phyloP scores from a whole-genome alignment of 805 yeast species.

The Ogataea ramenticola region DNA sequence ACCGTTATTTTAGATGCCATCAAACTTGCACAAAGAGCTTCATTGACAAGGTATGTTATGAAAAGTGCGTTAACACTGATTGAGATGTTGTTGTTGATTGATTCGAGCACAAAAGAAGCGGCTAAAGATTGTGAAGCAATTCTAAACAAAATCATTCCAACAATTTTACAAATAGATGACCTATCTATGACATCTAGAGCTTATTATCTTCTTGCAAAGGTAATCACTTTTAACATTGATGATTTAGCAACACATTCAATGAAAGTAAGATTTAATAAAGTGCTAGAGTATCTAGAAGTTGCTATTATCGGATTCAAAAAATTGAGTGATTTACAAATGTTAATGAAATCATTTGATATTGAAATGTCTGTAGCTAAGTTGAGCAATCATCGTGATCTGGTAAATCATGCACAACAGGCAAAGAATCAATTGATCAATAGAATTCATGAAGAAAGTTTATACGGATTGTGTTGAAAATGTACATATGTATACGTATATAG shows the following conservation, averaged over 20 bases:
- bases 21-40: constrained; percentile 37
- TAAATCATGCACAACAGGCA: constrained; percentile 24
- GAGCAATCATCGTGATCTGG: constrained; percentile 23
- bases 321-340: constrained; percentile 30
- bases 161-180: constrained; percentile 32
- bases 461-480: constrained; percentile 3
- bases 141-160: constrained; percentile 36
- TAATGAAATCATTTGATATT: constrained; percentile 31
- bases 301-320: constrained; percentile 39
- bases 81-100: constrained; percentile 34
- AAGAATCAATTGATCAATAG: constrained; percentile 23
- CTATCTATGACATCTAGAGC: constrained; percentile 32
- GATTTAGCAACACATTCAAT: neutral
- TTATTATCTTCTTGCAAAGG: constrained; percentile 25
- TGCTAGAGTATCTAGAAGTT: constrained; percentile 31
- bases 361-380: constrained; percentile 30
- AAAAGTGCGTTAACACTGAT: constrained; percentile 42
- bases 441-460: constrained; percentile 20
- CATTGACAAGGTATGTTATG: constrained; percentile 35
- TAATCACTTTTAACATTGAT: constrained; percentile 2
- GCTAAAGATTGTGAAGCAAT: constrained; percentile 34
- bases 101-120: constrained; percentile 20
- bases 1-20: constrained; percentile 44
- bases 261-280: constrained; percentile 18
- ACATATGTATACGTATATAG: neutral